These are phyloP conservation scores for Firmiana major DNA, from an alignment of 345 rosid species.

Conservation along the genomic window DNA sequence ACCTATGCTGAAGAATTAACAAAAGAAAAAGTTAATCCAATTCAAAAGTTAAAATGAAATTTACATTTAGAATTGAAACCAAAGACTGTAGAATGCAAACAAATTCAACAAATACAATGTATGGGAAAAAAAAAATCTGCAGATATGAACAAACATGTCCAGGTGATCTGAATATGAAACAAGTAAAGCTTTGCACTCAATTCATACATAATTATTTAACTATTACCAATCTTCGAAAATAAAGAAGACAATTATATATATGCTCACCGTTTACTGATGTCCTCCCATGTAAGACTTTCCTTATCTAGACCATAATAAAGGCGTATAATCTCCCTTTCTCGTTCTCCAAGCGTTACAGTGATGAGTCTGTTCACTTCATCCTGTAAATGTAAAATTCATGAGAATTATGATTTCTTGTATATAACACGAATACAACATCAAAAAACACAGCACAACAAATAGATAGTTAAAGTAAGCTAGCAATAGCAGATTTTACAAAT, in stretches of 20 bases:
- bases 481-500: not conserved
- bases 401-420: not conserved
- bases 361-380: conserved; percentile 84
- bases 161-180: not conserved
- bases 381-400: conserved; percentile 35
- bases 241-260: not conserved
- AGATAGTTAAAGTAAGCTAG: not conserved
- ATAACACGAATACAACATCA: not conserved
- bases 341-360: conserved; percentile 44
- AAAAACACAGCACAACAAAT: not conserved
- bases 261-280: conserved; percentile 88
- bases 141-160: not conserved
- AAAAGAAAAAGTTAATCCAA: not conserved
- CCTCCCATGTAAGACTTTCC: conserved; percentile 94
- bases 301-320: conserved; percentile 79
- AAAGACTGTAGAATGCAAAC: not conserved
- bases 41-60: not conserved
- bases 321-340: conserved; percentile 80
- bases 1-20: conserved; percentile 61
- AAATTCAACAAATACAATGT: not conserved
- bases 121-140: not conserved
- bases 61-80: not conserved
- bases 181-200: not conserved
- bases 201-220: no score
- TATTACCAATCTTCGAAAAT: no score